Base-by-base conservation (phyloP, 2,329 filamentous ascomycete genomes). In the Plenodomus tracheiphilus region DNA sequence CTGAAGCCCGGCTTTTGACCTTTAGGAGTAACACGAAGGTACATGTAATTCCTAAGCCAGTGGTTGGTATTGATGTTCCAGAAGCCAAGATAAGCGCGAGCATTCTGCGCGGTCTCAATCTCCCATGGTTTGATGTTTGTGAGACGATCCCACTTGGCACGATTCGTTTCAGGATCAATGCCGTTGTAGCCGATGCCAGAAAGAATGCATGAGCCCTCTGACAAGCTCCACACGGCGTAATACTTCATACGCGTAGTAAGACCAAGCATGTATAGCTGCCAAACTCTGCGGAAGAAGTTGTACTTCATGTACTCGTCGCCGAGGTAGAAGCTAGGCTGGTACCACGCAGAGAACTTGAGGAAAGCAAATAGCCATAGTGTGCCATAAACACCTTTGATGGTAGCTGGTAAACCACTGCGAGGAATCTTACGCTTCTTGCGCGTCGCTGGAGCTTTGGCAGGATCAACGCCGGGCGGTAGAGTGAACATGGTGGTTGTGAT, bases 51-150 rank as follows among this genome's bases (percentile, higher is more conserved):
- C 39, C 92, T 85, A 53, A 99, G 78, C 94, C 94, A 99, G 65
- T 90, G 85, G 72, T 97, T 99, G 11, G 94, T 99, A 74, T 97
- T 97, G 77, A 97, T 96, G 73, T 99, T 99, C 94, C 94, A 99
- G 65, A 85, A 88, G 41, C 87, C 93, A 2, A 99, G 81, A 64
- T 94, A 97, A 1, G 85, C 91, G 45, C 93, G 86, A n/a, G 89
- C 89, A 70, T 97, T 99, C 74, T 97, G 92, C 1, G 93, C 94
- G 0, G 85, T 80, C 75, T 99, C 94, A 21, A 99, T 89, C 2
- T 83, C 85, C 81, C 85, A 87, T 0, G 94, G 88, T 58, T 89
- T 85, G 59, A 99, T 90, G 67, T 99, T 99, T 61, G 90, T 87
- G 16, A 97, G 78, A 21, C 93, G 85, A 66, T 96, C 86, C 89